Evolutionary conservation across 176 grass and related monocot genomes (phyloP).

Genomic region (Ensete glaucum): DNA sequence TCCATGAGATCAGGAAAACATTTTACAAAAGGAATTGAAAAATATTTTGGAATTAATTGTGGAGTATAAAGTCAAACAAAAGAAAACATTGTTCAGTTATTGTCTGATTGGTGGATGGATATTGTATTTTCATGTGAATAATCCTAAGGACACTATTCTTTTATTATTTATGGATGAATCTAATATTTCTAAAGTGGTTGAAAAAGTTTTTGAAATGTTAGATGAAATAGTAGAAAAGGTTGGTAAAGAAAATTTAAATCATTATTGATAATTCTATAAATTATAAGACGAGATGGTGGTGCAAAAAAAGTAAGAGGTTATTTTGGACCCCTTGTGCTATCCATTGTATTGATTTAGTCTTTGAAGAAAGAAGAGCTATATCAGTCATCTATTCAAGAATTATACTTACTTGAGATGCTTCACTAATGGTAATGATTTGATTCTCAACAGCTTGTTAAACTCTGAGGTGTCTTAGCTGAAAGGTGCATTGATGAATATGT

Average conservation of each 20-base stretch:
- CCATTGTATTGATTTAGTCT: slow-evolving; percentile 1
- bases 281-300: not conserved
- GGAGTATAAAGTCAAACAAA: no score
- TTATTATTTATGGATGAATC: no score
- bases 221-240: no score
- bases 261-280: not conserved
- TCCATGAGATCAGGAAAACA: no score
- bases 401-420: not conserved
- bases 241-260: not conserved
- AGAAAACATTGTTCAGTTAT: no score
- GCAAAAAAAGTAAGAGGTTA: not conserved
- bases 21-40: no score
- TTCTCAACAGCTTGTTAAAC: not conserved
- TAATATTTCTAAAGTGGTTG: no score
- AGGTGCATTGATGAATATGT: not conserved
- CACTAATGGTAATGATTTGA: not conserved
- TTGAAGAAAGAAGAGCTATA: not conserved
- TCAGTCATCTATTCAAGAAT: not conserved
- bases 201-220: no score
- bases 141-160: no score
- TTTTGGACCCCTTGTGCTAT: not conserved
- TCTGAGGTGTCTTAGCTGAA: not conserved
- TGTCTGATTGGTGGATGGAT: no score
- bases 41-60: no score
- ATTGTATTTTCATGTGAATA: no score